A percentile compares a stretch with the other conserved stretches of the same genome.
phyloP scores from a whole-genome alignment of 2,329 filamentous ascomycete species.

The Talaromyces sp. region DNA sequence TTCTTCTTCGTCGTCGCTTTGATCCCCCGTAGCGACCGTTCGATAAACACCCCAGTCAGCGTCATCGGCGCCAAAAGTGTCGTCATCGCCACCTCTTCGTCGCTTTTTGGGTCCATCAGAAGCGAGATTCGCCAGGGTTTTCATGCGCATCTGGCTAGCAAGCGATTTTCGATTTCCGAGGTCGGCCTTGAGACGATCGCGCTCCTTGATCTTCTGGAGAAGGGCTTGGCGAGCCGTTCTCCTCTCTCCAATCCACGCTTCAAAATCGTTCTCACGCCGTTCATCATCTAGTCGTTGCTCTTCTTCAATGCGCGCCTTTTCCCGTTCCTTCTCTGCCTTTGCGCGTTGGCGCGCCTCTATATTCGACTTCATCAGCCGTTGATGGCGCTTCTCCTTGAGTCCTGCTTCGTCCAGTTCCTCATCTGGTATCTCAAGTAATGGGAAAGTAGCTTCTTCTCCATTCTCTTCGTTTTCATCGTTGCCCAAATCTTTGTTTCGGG shows the following conservation, averaged over 20 bases:
- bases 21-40: conserved; percentile 75
- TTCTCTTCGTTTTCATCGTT: conserved; percentile 76
- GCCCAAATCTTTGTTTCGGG: conserved; percentile 88
- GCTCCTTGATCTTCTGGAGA: conserved; percentile 81
- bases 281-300: conserved; percentile 80
- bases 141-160: conserved; percentile 96
- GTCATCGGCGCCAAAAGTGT: conserved; percentile 94
- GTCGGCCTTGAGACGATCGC: conserved; percentile 87
- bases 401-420: conserved; percentile 89
- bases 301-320: conserved; percentile 78
- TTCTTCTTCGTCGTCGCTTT: conserved; percentile 83
- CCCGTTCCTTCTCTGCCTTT: conserved; percentile 91
- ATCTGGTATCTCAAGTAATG: conserved; percentile 81
- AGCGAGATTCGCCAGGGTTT: conserved; percentile 91
- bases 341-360: conserved; percentile 89
- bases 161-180: conserved; percentile 94
- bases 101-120: conserved; percentile 83
- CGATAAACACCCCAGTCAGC: conserved; percentile 98
- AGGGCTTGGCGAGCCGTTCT: conserved; percentile 66
- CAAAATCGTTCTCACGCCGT: conserved; percentile 74
- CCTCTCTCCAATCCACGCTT: conserved; percentile 80
- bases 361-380: conserved; percentile 88
- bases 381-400: conserved; percentile 87
- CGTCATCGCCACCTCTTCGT: conserved; percentile 83
- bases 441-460: conserved; percentile 73